Base-by-base conservation (phyloP, 805 yeast genomes). In the Candida alai region DNA sequence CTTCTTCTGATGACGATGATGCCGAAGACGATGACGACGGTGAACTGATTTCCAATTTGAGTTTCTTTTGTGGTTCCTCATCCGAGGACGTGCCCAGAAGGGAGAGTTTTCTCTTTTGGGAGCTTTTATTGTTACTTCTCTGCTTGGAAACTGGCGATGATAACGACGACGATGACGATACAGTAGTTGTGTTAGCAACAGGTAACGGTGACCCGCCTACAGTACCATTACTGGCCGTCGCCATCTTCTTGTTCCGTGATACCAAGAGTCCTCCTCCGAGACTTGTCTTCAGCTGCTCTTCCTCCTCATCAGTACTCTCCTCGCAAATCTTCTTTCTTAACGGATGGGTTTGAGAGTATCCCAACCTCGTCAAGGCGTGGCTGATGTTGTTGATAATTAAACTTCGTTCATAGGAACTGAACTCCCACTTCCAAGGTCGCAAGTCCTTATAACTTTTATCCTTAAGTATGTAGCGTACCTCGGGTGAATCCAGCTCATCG, bases 331-430 rank as follows among this genome's bases (percentile, higher is more conserved):
- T 62, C 36, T 48, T 58, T 24, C 73, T 45, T 32, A 65, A 49
- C 5, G 73, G 71, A 41, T 66, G 71, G 7, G 70, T 62, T 24
- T 60, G 68, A 50, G 59, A 62, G 37, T 50, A 66, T 15, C 71
- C 73, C 26, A 64, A 45, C 26, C 73, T 42, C 16, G 66, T 64
- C 41, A 66, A 55, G 5, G 70, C 69, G 29, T 55, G 51, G 41
- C 62, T 51, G 33, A 58, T 50, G 43, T 64, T 65, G 27, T 54
- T 47, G 16, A 60, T 40, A 16, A 66, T 51, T 34, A 60, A 43
- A 7, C 38, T 39, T 24, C 68, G 50, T 40, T 65, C 69, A 25
- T 45, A 47, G 7, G 43, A 46, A 11, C 60, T 48, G 43, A 59
- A 64, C 16, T 34, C 40, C 67, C 68, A 63, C 18, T 40, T 47